Base-by-base conservation (phyloP, 1,139 yeast genomes). In the Blastobotrys petasosporus region DNA sequence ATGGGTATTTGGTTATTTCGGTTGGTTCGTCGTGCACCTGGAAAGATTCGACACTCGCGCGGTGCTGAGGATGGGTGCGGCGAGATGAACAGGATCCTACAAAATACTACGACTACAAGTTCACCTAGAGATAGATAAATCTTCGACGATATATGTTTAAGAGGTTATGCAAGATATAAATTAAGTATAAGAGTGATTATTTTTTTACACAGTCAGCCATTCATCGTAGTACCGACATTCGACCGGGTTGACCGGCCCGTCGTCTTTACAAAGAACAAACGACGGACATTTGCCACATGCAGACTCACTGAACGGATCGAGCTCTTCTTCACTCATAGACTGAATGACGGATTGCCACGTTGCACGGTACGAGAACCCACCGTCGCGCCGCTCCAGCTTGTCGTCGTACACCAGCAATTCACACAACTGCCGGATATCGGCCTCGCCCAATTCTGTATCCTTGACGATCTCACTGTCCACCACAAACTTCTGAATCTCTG, bases 351-450 rank as follows among this genome's bases (percentile, higher is more conserved):
- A 77, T 47, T 76, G 69, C 76, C 76, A 73, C 2, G 79, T 72
- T 2, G 79, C 79, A 47, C 66, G 66, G 57, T 70, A 76, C 11
- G 63, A 58, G 37, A 56, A 53, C 3, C 71, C 71, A 37, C 73
- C 69, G 45, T 69, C 70, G 4, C 80, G 72, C 47, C 76, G 69
- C 60, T 88, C 97, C 46, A 92, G 64, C 63, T 83, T 85, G 59
- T 87, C 96, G 58, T 92, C 98, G 64, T 74, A 87, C 1, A 85
- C 80, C 40, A 92, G 70, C 13, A 92, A 97, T 54, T 88, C 95
- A 64, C 97, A 88, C 23, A 92, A 70, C 0, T 94, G 73, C 47
- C 90, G 73, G 47, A 94, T 80, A 61, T 92, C 95, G 37, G 77
- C 73, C 30, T 77, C 70, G 2, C 80, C 80, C 54, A 92, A 73